phyloP scores from a whole-genome alignment of 495 filamentous ascomycete species.

The Aspergillus heteromorphus region DNA sequence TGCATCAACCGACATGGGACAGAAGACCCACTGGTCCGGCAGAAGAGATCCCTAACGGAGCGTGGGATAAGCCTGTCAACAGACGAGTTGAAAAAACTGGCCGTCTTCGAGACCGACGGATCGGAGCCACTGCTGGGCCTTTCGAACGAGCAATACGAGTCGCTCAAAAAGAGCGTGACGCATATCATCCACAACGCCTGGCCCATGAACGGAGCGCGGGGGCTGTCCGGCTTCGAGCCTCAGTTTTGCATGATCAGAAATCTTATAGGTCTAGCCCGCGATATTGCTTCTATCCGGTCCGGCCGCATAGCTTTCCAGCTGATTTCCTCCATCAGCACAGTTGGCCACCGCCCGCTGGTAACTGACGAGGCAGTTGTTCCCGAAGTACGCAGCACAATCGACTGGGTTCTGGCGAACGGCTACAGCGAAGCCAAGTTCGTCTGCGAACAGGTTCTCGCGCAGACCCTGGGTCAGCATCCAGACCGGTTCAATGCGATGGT shows the following conservation, averaged over 20 bases:
- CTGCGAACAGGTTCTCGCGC: constrained; percentile 47
- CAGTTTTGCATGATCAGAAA: constrained; percentile 47
- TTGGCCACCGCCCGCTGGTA: constrained; percentile 35
- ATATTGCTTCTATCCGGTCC: constrained; percentile 16
- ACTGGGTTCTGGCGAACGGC: constrained; percentile 37
- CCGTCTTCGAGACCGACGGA: constrained; percentile 32
- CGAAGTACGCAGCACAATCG: constrained; percentile 18
- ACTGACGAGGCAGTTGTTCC: constrained; percentile 25
- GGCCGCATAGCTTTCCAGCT: constrained; percentile 44
- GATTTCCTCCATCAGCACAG: constrained; percentile 49
- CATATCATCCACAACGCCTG: constrained; percentile 56
- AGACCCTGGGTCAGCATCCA: constrained; percentile 41
- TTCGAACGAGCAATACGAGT: constrained; percentile 25
- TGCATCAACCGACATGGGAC: constrained; percentile 41
- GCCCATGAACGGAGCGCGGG: constrained; percentile 47
- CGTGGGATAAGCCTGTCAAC: constrained; percentile 29
- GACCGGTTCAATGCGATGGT: constrained; percentile 38
- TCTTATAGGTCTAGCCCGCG: constrained; percentile 40
- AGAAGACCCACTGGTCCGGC: constrained; percentile 13
- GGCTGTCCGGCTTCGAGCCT: constrained; percentile 39
- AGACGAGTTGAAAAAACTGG: constrained; percentile 24
- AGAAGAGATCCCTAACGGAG: constrained; percentile 30
- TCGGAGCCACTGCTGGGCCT: constrained; percentile 43
- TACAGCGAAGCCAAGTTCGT: constrained; percentile 48
- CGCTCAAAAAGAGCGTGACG: constrained; percentile 38